Base-by-base conservation (phyloP, 2,329 filamentous ascomycete genomes). In the Zarea fungicola region DNA sequence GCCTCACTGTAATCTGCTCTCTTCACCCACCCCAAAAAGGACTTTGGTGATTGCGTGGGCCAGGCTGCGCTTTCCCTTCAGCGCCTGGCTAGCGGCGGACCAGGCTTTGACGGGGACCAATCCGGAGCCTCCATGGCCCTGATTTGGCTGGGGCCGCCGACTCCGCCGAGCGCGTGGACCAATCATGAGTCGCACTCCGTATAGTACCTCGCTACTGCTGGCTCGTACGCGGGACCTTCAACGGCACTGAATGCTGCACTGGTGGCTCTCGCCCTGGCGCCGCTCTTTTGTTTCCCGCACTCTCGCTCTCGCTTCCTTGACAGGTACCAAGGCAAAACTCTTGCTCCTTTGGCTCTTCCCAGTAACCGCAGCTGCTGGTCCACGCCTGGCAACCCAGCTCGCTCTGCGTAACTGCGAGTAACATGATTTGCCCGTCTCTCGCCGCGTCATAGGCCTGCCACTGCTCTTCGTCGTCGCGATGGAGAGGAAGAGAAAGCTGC, bases 401-500 rank as follows among this genome's bases (percentile, higher is more conserved):
- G 48, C 48, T 49, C 48, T 44, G 48, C 48, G 28, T 48, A 6
- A 21, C 34, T 21, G 35, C 36, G 31, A 36, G 18, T 44, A 50
- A 40, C 48, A 50, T 50, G 48, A 26, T 40, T 40, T 50, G 48
- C 35, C 42, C 36, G 48, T 35, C 35, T 28, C 48, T 40, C 34
- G 26, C 36, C 42, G 48, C 42, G 48, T 50, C 28, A 25, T 45
- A 48, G 46, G 37, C 46, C 37, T 36, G 46, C 46, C 39, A 35
- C 37, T 28, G 42, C 29, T 37, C 32, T 39, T 21, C 26, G 34
- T 23, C 40, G 45, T 40, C 37, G 42, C 48, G 41, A 84, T 84
- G 80, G 81, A 85, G 69, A 77, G 71, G 63, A 84, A 84, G 70
- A 75, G 81, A 62, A 85, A 83, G 68, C 67, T 84, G 52, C 81